phyloP scores from a whole-genome alignment of 805 yeast species.

The Candida germanica region DNA sequence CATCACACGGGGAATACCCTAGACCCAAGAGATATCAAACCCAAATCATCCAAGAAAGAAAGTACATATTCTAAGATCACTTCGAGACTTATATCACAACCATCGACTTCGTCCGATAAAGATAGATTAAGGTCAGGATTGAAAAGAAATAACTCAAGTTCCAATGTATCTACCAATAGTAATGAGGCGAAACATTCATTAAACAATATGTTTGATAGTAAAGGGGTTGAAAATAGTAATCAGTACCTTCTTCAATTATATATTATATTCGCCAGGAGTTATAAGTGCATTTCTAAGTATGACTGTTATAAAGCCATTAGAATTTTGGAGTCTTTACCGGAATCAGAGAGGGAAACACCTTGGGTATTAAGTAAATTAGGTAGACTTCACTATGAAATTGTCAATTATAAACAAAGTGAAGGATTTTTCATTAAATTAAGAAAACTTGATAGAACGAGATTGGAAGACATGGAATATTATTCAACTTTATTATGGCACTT shows the following conservation, averaged over 20 bases:
- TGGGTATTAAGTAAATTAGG: constrained; percentile 85
- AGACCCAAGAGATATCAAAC: no score
- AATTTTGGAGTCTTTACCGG: constrained; percentile 61
- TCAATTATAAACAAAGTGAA: constrained; percentile 76
- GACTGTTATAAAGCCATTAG: constrained; percentile 82
- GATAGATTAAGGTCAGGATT: constrained; percentile 13
- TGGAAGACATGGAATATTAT: constrained; percentile 86
- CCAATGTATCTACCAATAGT: constrained; percentile 5
- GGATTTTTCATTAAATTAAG: constrained; percentile 61
- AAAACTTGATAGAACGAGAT: constrained; percentile 68
- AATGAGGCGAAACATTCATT: neutral
- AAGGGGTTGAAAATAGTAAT: constrained; percentile 32
- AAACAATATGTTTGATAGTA: constrained; percentile 7
- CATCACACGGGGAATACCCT: neutral
- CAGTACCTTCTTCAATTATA: constrained; percentile 47
- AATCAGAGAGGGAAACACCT: constrained; percentile 63
- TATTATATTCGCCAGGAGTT: constrained; percentile 56
- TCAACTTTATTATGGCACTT: constrained; percentile 93
- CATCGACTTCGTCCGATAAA: constrained; percentile 14
- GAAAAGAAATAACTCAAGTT: constrained; percentile 22
- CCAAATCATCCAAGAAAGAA: constrained; percentile 26
- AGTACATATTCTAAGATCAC: constrained; percentile 44
- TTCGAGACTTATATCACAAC: constrained; percentile 46
- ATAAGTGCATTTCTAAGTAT: constrained; percentile 56
- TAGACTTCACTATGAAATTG: constrained; percentile 79